Evolutionary conservation across 352 stramenopile species (phyloP), one percentile per base, ranked within the genome.

Genomic region (Aphanomyces stellatus): DNA sequence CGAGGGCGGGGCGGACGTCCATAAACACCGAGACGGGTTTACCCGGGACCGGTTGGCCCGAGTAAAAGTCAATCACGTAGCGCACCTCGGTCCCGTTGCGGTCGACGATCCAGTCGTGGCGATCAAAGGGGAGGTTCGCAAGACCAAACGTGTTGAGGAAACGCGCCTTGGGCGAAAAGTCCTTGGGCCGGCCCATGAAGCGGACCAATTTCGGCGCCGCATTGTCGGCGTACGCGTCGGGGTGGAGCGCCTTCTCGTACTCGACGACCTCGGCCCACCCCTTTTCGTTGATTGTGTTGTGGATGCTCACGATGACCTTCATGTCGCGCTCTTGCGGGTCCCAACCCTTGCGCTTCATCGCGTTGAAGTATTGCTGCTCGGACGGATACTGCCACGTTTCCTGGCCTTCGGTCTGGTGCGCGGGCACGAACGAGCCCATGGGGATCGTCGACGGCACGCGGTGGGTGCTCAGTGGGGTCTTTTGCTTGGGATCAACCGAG

Each of bases 41-140:
- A 7, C 84, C 79, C 11, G 83, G 81, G 69, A 76, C 72, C 4
- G 62, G 81, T 80, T 98, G 93, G 57, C 97, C 94, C 31, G 97
- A 90, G 77, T 99, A 99, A 74, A 99, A 99, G 79, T 99, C 97
- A 80, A 99, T 99, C 41, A 99, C 88, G 75, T 99, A 99, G 33
- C 96, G 89, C 55, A 98, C 88, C 71, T 97, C 85, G 53, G 89
- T 87, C 55, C 90, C 90, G 37, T 85, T 83, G 57, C 94, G 81
- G 53, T 98, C 83, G 17, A 99, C 87, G 30, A 98, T 90, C 97
- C 97, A 99, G 81, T 99, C 97, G 77, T 99, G 97, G 34, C 97
- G 86, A 77, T 99, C 96, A 73, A 99, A 99, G 5, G 97, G 97
- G 66, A 79, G 88, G 81, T 93, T 98, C 59, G 69, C 94, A 83